Percentiles rank a stretch among this genome's conserved stretches.
Evolutionary conservation across 768 basidiomycete genomes (phyloP).

Genomic region (Kwoniella bestiolae): DNA sequence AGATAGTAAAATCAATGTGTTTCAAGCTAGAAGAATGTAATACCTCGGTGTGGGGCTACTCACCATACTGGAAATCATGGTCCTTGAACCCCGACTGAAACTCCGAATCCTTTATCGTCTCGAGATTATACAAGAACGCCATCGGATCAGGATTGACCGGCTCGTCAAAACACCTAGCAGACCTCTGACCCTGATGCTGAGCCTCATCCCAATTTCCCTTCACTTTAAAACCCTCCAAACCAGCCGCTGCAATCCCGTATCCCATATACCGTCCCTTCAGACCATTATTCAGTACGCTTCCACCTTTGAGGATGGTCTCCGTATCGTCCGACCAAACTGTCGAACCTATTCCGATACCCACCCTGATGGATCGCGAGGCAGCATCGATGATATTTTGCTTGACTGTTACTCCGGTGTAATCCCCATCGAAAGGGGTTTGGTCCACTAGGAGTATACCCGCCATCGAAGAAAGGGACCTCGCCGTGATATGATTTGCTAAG

Average conservation of each 20-base stretch:
- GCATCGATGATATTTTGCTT: constrained; percentile 58
- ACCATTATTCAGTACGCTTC: constrained; percentile 56
- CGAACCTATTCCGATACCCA: constrained; percentile 60
- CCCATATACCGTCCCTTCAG: constrained; percentile 59
- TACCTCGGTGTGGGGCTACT: too few species aligned
- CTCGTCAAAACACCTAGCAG: constrained; percentile 54
- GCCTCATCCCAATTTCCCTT: constrained; percentile 58
- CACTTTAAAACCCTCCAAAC: constrained; percentile 56
- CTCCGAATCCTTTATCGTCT: constrained; percentile 43
- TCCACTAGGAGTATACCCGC: constrained; percentile 60
- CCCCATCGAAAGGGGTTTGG: constrained; percentile 57
- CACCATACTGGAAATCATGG: constrained; percentile 56
- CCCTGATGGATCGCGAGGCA: constrained; percentile 54
- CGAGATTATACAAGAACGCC: constrained; percentile 45
- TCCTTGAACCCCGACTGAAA: constrained; percentile 55
- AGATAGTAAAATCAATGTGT: too few species aligned
- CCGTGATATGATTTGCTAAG: constrained; percentile 57
- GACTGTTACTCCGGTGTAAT: constrained; percentile 57
- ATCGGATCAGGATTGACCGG: constrained; percentile 54
- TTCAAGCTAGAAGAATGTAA: too few species aligned
- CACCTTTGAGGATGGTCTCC: constrained; percentile 57
- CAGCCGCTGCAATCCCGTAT: constrained; percentile 59
- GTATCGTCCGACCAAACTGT: constrained; percentile 59
- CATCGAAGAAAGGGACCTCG: constrained; percentile 55
- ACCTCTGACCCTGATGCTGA: constrained; percentile 48